Percentiles rank a stretch among this genome's conserved stretches.
Evolutionary conservation across 2,329 filamentous ascomycete species (phyloP).

Genomic region (Sclerotinia subarctica): DNA sequence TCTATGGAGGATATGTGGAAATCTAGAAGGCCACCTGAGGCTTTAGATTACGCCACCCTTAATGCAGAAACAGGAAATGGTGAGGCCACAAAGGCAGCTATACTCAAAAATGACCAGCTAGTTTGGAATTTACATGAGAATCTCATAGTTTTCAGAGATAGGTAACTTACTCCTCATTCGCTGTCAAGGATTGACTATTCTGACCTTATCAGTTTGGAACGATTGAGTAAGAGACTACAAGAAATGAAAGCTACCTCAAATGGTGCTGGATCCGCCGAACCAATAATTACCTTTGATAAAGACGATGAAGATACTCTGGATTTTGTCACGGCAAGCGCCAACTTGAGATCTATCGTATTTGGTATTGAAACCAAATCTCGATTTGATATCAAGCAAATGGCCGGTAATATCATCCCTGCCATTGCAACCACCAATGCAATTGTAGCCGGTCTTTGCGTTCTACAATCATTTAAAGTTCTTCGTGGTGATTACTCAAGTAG

Average conservation of each 20-base stretch:
- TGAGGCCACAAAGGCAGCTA: slow-evolving; percentile 47
- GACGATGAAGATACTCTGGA: slow-evolving; percentile 93
- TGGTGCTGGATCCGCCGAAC: slow-evolving; percentile 48
- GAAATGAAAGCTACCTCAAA: slow-evolving; percentile 53
- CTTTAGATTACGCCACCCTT: slow-evolving; percentile 66
- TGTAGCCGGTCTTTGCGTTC: slow-evolving; percentile 84
- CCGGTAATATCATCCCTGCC: slow-evolving; percentile 96
- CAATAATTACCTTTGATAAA: slow-evolving; percentile 87
- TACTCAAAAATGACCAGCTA: slow-evolving; percentile 65
- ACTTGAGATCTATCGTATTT: slow-evolving; percentile 85
- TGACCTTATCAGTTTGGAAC: slow-evolving; percentile 54
- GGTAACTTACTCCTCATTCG: slow-evolving; percentile 38
- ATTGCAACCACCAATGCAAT: slow-evolving; percentile 98
- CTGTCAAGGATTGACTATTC: background rate
- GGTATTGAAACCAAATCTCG: slow-evolving; percentile 84
- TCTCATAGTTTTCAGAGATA: slow-evolving; percentile 80
- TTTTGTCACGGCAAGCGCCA: slow-evolving; percentile 87
- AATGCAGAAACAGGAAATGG: slow-evolving; percentile 52
- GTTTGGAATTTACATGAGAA: slow-evolving; percentile 83
- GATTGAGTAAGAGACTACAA: slow-evolving; percentile 71
- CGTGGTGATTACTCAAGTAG: slow-evolving; percentile 66
- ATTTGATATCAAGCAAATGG: slow-evolving; percentile 99
- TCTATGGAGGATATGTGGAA: slow-evolving; percentile 98
- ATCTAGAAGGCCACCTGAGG: slow-evolving; percentile 67
- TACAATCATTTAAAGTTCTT: slow-evolving; percentile 90